Conservation (phyloP, 306 rosid genomes). For the Sesbania bispinosa region DNA sequence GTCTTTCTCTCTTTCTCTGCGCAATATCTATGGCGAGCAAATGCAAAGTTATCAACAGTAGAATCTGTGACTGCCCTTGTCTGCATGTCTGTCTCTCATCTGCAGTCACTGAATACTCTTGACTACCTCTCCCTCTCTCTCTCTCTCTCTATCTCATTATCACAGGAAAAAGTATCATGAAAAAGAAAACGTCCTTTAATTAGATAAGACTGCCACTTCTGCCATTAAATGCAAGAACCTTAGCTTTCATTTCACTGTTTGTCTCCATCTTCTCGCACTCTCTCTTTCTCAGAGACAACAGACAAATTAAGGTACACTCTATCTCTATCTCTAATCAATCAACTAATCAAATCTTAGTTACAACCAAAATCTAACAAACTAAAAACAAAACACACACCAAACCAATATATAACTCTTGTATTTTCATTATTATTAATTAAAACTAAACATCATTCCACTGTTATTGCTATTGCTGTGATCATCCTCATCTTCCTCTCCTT, state of each 20-base stretch:
- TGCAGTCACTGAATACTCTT: conserved; percentile 65
- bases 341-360: conserved; percentile 28
- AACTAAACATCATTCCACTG: conserved; percentile 20
- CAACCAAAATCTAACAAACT: conserved; percentile 12
- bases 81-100: conserved; percentile 63
- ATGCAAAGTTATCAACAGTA: conserved; percentile 56
- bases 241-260: conserved; percentile 65
- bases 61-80: conserved; percentile 69
- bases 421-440: neutral
- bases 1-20: conserved; percentile 15
- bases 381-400: neutral
- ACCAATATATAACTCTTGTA: no score
- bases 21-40: conserved; percentile 35
- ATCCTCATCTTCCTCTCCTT: conserved; percentile 1
- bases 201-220: conserved; percentile 54
- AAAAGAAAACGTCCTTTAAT: conserved; percentile 35
- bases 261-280: conserved; percentile 52
- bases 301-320: conserved; percentile 5
- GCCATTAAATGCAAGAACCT: conserved; percentile 54
- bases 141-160: conserved; percentile 17
- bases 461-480: conserved; percentile 6
- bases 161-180: conserved; percentile 17
- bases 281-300: conserved; percentile 27
- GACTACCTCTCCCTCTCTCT: conserved; percentile 39
- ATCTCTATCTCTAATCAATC: conserved; percentile 7